Percentiles rank a stretch among this genome's conserved stretches.
Evolutionary conservation across 805 yeast species (phyloP).

Genomic region (Priceomyces carsonii): DNA sequence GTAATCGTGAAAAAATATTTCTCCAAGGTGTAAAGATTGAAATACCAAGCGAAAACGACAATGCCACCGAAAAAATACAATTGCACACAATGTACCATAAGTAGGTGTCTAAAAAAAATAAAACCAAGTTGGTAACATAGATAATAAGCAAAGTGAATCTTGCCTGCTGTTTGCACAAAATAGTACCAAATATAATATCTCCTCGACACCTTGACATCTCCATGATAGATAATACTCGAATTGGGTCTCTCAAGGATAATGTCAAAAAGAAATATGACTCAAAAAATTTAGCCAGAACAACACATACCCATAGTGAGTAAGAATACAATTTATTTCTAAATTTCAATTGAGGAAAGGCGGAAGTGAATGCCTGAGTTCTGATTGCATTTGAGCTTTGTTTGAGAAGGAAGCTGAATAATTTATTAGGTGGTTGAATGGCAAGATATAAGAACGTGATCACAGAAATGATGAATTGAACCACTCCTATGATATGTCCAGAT

Average conservation of each 20-base stretch:
- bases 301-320: conserved; percentile 27
- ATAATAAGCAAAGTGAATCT: conserved; percentile 24
- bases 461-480: conserved; percentile 29
- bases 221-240: conserved; percentile 28
- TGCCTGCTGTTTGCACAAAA: conserved; percentile 30
- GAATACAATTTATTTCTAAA: conserved; percentile 25
- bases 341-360: conserved; percentile 24
- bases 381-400: conserved; percentile 8
- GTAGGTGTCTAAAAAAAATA: conserved; percentile 41
- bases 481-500: conserved; percentile 22
- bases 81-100: conserved; percentile 42
- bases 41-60: conserved; percentile 31
- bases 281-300: conserved; percentile 32
- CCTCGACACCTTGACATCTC: conserved; percentile 27
- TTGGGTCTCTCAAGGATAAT: conserved; percentile 35
- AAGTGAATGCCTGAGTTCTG: conserved; percentile 17
- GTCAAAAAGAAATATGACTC: conserved; percentile 40
- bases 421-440: conserved; percentile 25
- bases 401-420: conserved; percentile 15
- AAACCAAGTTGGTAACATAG: conserved; percentile 26
- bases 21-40: conserved; percentile 42
- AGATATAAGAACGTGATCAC: conserved; percentile 28
- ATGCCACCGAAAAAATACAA: conserved; percentile 31
- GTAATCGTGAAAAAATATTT: conserved; percentile 33
- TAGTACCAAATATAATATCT: conserved; percentile 22